Base-by-base conservation (phyloP, 768 basidiomycete species). In the Agaricus sinodeliciosus region DNA sequence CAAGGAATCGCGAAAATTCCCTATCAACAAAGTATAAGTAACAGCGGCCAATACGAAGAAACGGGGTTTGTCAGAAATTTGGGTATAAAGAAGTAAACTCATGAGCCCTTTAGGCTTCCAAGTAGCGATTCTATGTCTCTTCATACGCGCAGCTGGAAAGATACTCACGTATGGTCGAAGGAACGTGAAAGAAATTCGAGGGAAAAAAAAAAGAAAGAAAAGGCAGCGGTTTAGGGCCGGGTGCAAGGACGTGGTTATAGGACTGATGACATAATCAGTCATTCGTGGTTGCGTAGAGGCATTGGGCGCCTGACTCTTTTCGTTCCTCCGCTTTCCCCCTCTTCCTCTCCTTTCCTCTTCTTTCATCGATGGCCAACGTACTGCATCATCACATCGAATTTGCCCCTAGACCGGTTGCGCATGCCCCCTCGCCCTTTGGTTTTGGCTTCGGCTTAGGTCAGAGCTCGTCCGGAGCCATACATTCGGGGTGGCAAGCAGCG, bases 91-190 rank as follows among this genome's bases (percentile, higher is more conserved):
- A 74, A 71, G 59, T 65, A 69, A 65, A 67, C 71, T 90, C 87
- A 89, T 77, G 19, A 84, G 79, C 86, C 69, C 57, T 57, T 22
- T 8, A 8, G 66, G 81, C 82, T 81, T 90, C 88, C 65, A 88
- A 81, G 88, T 90, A 90, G 87, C 87, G 87, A 90, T 90, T 88
- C 87, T 73, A 58, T 71, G 63, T 75, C 65, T 90, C 87, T 75
- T 90, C 88, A 78, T 69, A 31, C 69, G 60, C 51, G 60, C 25
- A 58, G 57, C 16, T 9, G 40, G 31, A 35, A 36, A 16, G 11
- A 27, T 40, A 61, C 63, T 67, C 71, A 75, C 67, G 69, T 71
- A 57, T 48, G 43, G 40, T 63, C 44, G 35, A 57, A 55, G 46
- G 42, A 25, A 51, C 44, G 56, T 27, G 37, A 48, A 40, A 55